phyloP scores from a whole-genome alignment of 108 stramenopile species.

The Nitzschia sp. region DNA sequence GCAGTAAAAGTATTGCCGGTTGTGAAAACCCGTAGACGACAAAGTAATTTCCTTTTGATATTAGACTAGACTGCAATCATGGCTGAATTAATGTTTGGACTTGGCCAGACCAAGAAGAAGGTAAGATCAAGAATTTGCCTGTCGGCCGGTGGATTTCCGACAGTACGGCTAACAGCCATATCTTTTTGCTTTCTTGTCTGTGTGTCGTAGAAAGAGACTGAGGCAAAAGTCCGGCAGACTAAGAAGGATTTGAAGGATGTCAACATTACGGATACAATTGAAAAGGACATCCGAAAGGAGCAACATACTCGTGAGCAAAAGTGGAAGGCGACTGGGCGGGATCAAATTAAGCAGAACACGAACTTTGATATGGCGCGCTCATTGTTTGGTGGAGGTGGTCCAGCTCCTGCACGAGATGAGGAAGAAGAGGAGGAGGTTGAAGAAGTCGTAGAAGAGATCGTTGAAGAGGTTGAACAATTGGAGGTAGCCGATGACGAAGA shows the following conservation, averaged over 20 bases:
- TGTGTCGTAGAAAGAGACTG: slow-evolving; percentile 34
- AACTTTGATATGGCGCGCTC: slow-evolving; percentile 44
- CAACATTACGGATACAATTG: slow-evolving; percentile 16
- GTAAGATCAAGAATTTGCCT: no score
- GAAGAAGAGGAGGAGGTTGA: slow-evolving; percentile 30
- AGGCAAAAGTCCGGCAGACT: slow-evolving; percentile 31
- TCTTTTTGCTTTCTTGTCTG: no score
- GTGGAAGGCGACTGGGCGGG: slow-evolving; percentile 37
- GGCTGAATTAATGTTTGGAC: slow-evolving; percentile 42
- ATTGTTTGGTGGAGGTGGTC: slow-evolving; percentile 35
- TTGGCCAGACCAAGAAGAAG: slow-evolving; percentile 43
- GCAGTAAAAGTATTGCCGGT: no score
- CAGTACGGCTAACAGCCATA: no score
- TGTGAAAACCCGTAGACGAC: no score
- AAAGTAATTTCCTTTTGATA: no score
- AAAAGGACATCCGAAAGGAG: slow-evolving; percentile 33
- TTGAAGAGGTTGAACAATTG: slow-evolving; percentile 9
- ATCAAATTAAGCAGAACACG: slow-evolving; percentile 37
- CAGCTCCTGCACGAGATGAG: background rate
- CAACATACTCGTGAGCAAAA: slow-evolving; percentile 35
- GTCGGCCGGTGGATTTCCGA: no score
- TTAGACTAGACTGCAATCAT: slow-evolving; percentile 21
- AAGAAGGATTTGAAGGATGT: slow-evolving; percentile 38
- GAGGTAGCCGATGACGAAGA: slow-evolving; percentile 7
- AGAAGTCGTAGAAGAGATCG: slow-evolving; percentile 17